phyloP scores from a whole-genome alignment of 2,329 filamentous ascomycete species.

The Fusarium temperatum region DNA sequence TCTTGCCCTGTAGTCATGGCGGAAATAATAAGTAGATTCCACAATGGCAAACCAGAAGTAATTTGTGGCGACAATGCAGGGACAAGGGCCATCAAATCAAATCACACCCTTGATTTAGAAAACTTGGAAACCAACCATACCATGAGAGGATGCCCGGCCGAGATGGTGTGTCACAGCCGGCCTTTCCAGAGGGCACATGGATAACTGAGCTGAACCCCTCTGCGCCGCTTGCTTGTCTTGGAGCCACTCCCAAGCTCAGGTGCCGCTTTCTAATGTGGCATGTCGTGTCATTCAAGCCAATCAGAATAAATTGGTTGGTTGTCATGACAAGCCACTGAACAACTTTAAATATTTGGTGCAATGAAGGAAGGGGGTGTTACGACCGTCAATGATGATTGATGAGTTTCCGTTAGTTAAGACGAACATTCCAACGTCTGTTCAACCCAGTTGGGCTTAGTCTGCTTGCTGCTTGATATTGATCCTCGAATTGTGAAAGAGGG shows the following conservation, averaged over 20 bases:
- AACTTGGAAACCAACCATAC: constrained; percentile 29
- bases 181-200: constrained; percentile 11
- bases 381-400: constrained; percentile 3
- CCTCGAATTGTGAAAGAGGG: not conserved
- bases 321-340: constrained; percentile 16
- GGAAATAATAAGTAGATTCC: not conserved
- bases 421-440: constrained; percentile 2
- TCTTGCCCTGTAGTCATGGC: not conserved
- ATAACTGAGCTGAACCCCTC: constrained; percentile 9
- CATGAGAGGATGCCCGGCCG: constrained; percentile 27
- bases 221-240: not conserved
- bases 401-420: constrained; percentile 1
- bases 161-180: constrained; percentile 33
- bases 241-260: constrained; percentile 22
- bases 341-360: constrained; percentile 30
- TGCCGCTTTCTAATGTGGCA: constrained; percentile 20
- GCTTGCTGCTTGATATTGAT: constrained; percentile 20
- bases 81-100: constrained; percentile 27
- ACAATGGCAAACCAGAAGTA: not conserved
- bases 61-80: constrained; percentile 18
- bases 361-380: not conserved
- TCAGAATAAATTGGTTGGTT: constrained; percentile 20
- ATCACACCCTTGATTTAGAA: constrained; percentile 19
- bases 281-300: constrained; percentile 4
- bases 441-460: constrained; percentile 21